Percentiles rank a stretch among this genome's conserved stretches.
Conservation (phyloP, 2,329 filamentous ascomycete genomes). For the Aciculosporium take region DNA sequence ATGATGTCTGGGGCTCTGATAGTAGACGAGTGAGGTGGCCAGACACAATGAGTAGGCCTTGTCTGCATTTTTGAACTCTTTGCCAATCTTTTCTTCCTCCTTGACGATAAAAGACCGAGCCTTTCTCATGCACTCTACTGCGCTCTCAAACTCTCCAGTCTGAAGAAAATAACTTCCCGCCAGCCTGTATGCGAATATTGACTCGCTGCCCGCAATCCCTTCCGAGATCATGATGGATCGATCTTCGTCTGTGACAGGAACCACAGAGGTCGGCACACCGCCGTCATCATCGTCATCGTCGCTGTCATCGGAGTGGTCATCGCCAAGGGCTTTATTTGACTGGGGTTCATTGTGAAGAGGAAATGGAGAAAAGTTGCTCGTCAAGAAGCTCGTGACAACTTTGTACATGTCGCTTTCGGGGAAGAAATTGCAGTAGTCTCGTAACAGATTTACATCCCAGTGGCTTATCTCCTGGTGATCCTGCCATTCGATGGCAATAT, state of each 20-base stretch:
- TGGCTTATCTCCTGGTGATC: conserved; percentile 61
- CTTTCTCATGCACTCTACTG: conserved; percentile 65
- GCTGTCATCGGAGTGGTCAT: conserved; percentile 35
- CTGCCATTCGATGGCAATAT: conserved; percentile 78
- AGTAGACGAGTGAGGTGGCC: conserved; percentile 77
- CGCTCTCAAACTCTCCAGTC: conserved; percentile 72
- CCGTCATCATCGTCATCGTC: conserved; percentile 48
- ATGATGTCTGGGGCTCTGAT: conserved; percentile 82
- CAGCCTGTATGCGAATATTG: conserved; percentile 69
- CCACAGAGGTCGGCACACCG: conserved; percentile 35
- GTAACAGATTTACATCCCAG: conserved; percentile 64
- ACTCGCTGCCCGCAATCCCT: conserved; percentile 52
- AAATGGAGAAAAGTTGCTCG: conserved; percentile 74
- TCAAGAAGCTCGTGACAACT: conserved; percentile 68
- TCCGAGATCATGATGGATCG: conserved; percentile 68
- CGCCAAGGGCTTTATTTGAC: conserved; percentile 12
- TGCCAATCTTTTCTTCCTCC: conserved; percentile 52
- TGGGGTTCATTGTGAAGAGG: conserved; percentile 25
- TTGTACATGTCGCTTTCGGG: conserved; percentile 71
- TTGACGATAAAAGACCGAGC: conserved; percentile 47
- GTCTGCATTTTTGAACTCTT: conserved; percentile 52
- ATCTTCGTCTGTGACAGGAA: conserved; percentile 59
- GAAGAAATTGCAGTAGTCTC: conserved; percentile 72
- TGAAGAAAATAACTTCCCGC: conserved; percentile 72
- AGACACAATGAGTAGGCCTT: conserved; percentile 67